Percentiles rank a stretch among this genome's conserved stretches.
Evolutionary conservation across 768 basidiomycete genomes (phyloP).

Genomic region (Hysterangium stoloniferum): DNA sequence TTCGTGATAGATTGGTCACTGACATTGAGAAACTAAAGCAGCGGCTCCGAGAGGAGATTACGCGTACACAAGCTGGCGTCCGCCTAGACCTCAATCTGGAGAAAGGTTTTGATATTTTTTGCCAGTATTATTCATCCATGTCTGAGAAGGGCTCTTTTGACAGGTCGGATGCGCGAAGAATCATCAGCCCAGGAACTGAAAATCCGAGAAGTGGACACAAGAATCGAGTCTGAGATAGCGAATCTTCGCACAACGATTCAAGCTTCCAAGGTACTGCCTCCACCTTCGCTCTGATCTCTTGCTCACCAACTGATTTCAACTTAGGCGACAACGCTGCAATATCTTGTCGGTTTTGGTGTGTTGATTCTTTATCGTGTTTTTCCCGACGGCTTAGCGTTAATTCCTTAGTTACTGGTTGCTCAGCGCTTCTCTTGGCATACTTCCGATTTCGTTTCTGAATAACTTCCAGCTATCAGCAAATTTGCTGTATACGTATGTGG

Average conservation of each 20-base stretch:
- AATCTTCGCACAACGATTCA: constrained; percentile 76
- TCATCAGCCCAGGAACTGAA: constrained; percentile 86
- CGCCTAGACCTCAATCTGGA: constrained; percentile 92
- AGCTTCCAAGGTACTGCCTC: constrained; percentile 57
- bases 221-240: constrained; percentile 95
- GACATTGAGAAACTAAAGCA: constrained; percentile 96
- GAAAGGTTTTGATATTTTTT: constrained; percentile 42
- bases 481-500: no score
- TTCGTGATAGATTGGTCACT: constrained; percentile 40
- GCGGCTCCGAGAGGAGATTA: constrained; percentile 84
- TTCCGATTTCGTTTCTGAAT: constrained; percentile 44
- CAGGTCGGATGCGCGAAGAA: constrained; percentile 90
- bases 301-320: constrained; percentile 3
- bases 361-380: background rate
- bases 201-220: constrained; percentile 95
- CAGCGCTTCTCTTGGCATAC: constrained; percentile 83
- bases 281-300: background rate
- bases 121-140: background rate
- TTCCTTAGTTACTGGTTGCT: constrained; percentile 71
- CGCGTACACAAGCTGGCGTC: constrained; percentile 87
- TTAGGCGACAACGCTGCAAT: constrained; percentile 79
- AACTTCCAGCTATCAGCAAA: background rate
- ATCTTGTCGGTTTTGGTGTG: constrained; percentile 81
- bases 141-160: background rate
- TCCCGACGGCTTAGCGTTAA: background rate